Percentiles rank a stretch among this genome's conserved stretches.
Evolutionary conservation across 2,329 filamentous ascomycete genomes (phyloP).

Genomic region (Niveomyces coronatus): DNA sequence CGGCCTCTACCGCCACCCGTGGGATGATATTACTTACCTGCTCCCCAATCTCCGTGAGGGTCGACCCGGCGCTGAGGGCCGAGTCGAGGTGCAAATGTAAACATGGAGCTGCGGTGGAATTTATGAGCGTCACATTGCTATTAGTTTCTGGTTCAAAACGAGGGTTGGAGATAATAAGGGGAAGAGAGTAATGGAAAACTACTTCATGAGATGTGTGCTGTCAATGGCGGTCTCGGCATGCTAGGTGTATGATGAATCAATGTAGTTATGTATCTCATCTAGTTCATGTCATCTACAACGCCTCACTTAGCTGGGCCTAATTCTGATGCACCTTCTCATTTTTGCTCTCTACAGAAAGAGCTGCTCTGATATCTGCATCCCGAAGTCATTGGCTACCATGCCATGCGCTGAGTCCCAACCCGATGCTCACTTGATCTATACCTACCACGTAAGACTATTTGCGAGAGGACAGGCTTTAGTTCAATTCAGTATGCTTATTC

Average conservation of each 20-base stretch:
- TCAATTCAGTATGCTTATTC: too few relatives aligned
- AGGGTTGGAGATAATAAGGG: conserved; percentile 6
- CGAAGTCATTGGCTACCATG: too few relatives aligned
- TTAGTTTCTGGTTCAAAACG: conserved; percentile 13
- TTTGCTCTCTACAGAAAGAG: too few relatives aligned
- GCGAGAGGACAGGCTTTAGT: too few relatives aligned
- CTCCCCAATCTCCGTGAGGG: conserved; percentile 68
- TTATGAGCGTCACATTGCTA: conserved; percentile 17
- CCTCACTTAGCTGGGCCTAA: not conserved
- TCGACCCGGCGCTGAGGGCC: conserved; percentile 65
- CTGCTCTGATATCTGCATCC: too few relatives aligned
- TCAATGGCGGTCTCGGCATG: not conserved
- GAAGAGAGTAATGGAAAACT: conserved; percentile 6
- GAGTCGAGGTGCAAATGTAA: conserved; percentile 80
- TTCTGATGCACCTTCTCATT: not conserved
- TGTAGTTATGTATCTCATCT: conserved; percentile 10
- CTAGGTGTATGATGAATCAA: conserved; percentile 2
- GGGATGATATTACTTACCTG: conserved; percentile 96
- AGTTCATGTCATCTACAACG: not conserved
- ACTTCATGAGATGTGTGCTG: conserved; percentile 4
- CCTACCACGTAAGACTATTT: too few relatives aligned
- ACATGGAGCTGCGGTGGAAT: conserved; percentile 14
- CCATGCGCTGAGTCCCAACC: too few relatives aligned
- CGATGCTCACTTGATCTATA: too few relatives aligned
- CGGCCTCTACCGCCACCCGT: conserved; percentile 97